Evolutionary conservation across 2,329 filamentous ascomycete species (phyloP), one percentile per base, ranked within the genome.

Genomic region (Fusarium devonianum): DNA sequence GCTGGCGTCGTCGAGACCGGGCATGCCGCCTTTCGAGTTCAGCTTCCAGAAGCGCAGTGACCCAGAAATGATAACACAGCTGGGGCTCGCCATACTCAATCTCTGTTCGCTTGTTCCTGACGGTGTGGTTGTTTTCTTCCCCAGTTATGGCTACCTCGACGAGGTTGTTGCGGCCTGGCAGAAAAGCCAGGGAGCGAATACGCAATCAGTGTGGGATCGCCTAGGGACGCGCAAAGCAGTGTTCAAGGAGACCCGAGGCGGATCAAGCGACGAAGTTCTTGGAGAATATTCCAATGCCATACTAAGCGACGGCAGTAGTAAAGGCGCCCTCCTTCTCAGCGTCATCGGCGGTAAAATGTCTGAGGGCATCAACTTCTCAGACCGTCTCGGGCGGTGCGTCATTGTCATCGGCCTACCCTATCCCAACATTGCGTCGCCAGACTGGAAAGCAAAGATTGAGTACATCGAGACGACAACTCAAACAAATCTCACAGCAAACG

Each of bases 281-380:
- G 75, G 81, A 25, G 79, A 84, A 12, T 99, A 97, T 70, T 84
- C 83, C 7, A 72, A 80, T 17, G 85, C 87, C 3, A 86, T 97
- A 26, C 66, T 83, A 2, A 74, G 78, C 69, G 62, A 73, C 67
- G 44, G 52, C 5, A 55, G 44, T 29, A 63, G 54, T 11, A 66
- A 81, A 36, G 92, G 92, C 0, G 93, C 89, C 0, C 75, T 97
- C 0, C 81, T 99, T 0, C 82, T 99, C 18, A 92, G 91, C 43
- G 92, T 99, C 3, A 88, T 99, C 3, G 93, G 93, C 44, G 94
- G 94, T 11, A 96, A 93, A 61, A 87, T 99, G 74, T 96, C 90
- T 49, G 94, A 99, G 73, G 94, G 94, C 58, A 99, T 99, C 75
- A 99, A 99, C 73, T 99, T 99, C 75, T 93, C 90, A 1, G 92